Conservation (phyloP, 345 rosid genomes). For the Rhodomyrtus tomentosa region DNA sequence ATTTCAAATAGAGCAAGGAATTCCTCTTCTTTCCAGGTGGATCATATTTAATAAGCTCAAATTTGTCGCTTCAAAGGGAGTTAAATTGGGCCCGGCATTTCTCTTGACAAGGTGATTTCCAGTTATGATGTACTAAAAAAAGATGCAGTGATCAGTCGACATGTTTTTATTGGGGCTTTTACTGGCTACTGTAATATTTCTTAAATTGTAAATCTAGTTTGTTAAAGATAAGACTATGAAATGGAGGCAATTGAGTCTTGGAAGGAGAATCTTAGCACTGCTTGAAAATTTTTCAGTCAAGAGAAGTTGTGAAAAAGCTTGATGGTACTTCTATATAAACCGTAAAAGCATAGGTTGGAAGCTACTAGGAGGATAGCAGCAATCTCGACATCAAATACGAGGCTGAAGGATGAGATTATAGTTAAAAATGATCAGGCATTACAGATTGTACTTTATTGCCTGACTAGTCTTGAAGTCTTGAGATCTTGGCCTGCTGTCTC, state of each 20-base stretch:
- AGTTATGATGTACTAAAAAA: background rate
- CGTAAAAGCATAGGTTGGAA: background rate
- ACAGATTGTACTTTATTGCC: background rate
- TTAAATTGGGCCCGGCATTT: constrained; percentile 80
- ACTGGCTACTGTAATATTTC: background rate
- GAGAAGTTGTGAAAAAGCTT: background rate
- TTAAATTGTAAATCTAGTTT: background rate
- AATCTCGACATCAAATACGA: background rate
- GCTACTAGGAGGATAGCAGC: background rate
- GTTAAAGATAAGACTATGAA: background rate
- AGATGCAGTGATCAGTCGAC: background rate
- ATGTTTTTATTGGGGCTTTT: background rate
- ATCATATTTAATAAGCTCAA: constrained; percentile 86
- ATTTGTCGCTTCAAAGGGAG: constrained; percentile 72
- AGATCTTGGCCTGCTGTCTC: background rate
- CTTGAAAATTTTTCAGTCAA: background rate
- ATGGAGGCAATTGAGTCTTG: background rate
- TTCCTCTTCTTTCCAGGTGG: constrained; percentile 88
- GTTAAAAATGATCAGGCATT: background rate
- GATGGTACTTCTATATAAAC: background rate
- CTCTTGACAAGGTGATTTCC: constrained; percentile 65
- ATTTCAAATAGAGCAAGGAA: constrained; percentile 91
- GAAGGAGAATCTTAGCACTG: background rate
- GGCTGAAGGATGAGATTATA: background rate
- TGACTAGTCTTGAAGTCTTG: background rate